Evolutionary conservation across 768 basidiomycete species (phyloP).

Genomic region (Candolleomyces efflorescens): DNA sequence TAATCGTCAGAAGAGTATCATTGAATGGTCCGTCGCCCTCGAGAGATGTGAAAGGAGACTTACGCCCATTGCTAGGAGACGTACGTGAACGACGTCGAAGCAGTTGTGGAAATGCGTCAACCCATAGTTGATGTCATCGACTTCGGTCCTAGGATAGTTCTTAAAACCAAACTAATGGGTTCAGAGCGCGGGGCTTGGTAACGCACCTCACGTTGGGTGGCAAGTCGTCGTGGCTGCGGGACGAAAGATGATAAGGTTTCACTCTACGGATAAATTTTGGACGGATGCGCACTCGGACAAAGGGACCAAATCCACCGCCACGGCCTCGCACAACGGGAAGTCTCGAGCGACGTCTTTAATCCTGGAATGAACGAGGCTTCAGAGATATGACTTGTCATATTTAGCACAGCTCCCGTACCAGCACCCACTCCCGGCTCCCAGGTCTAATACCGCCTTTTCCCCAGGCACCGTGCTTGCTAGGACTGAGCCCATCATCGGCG

Average conservation of each 20-base stretch:
- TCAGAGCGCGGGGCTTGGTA: not conserved
- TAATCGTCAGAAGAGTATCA: not conserved
- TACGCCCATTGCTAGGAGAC: constrained; percentile 70
- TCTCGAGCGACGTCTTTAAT: constrained; percentile 71
- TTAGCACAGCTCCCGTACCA: constrained; percentile 45
- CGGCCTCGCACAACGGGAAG: constrained; percentile 62
- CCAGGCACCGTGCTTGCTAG: constrained; percentile 41
- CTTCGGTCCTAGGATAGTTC: constrained; percentile 53
- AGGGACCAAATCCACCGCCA: constrained; percentile 77
- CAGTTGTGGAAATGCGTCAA: constrained; percentile 79
- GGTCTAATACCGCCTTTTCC: constrained; percentile 63
- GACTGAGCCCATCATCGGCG: constrained; percentile 51
- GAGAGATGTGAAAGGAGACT: constrained; percentile 27
- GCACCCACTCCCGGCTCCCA: constrained; percentile 76
- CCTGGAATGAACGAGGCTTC: constrained; percentile 25
- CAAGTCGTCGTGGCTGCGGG: not conserved
- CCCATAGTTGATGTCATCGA: constrained; percentile 82
- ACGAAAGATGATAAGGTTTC: not conserved
- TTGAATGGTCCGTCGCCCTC: not conserved
- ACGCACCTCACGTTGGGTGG: not conserved
- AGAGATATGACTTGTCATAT: not conserved
- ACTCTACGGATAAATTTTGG: not conserved
- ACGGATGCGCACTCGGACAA: constrained; percentile 46
- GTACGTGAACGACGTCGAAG: constrained; percentile 72
- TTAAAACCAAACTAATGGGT: not conserved